A percentile compares a stretch with the other conserved stretches of the same genome.
These are phyloP conservation scores for Annulohypoxylon truncatum DNA, from an alignment of 2,329 filamentous ascomycete genomes.

Conservation along the genomic window DNA sequence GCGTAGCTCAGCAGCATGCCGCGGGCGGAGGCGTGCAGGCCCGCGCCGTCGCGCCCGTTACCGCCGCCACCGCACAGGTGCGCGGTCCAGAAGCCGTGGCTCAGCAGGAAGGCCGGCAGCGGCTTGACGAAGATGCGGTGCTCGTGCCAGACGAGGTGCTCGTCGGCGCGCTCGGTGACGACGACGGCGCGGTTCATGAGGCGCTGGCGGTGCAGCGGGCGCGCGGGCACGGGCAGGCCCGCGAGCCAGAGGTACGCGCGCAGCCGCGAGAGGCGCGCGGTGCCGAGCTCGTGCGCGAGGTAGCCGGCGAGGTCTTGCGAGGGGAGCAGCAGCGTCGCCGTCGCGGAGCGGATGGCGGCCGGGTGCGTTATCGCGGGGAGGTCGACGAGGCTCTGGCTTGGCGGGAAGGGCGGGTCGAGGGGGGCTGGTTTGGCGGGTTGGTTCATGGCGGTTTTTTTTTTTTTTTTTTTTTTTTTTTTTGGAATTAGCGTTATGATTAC, in stretches of 20 bases:
- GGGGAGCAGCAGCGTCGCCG: not conserved
- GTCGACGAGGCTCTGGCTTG: slow-evolving; percentile 14
- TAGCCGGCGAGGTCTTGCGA: slow-evolving; percentile 12
- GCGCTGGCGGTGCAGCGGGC: slow-evolving; percentile 46
- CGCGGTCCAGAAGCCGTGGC: slow-evolving; percentile 41
- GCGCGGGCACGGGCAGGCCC: slow-evolving; percentile 37
- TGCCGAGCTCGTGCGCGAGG: slow-evolving; percentile 30
- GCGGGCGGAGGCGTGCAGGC: slow-evolving; percentile 47
- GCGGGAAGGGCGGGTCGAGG: slow-evolving; percentile 9
- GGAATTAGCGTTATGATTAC: no score
- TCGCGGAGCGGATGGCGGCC: slow-evolving; percentile 8
- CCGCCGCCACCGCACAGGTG: slow-evolving; percentile 39
- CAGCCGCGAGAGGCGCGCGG: slow-evolving; percentile 32
- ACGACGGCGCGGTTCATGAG: slow-evolving; percentile 45
- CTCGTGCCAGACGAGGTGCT: slow-evolving; percentile 48
- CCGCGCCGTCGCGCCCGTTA: slow-evolving; percentile 47
- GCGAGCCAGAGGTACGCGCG: slow-evolving; percentile 40
- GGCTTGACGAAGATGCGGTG: slow-evolving; percentile 45
- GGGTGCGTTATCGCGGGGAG: slow-evolving; percentile 8
- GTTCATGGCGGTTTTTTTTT: slow-evolving; percentile 3
- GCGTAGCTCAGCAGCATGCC: slow-evolving; percentile 57
- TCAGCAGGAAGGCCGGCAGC: slow-evolving; percentile 46
- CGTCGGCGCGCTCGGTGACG: slow-evolving; percentile 47
- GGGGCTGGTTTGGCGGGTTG: not conserved
- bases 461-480: no score